phyloP scores from a whole-genome alignment of 2,329 filamentous ascomycete species.

The Corynespora cassiicola region DNA sequence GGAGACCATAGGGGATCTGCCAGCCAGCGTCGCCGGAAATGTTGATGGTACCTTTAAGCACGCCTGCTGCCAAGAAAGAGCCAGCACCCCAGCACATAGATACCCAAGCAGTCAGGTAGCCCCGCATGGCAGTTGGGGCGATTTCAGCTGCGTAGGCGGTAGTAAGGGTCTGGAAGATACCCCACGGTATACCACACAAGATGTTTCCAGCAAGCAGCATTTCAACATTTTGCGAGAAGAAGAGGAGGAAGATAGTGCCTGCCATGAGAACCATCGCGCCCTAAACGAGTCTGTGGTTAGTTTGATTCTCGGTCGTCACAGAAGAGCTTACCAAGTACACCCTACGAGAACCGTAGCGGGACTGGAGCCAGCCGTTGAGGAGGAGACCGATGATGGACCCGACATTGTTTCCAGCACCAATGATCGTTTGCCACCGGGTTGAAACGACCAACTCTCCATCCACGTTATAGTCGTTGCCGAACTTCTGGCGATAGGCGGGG shows the following conservation, averaged over 20 bases:
- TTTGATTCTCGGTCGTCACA: conserved; percentile 24
- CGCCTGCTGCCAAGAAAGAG: conserved; percentile 71
- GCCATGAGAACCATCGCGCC: conserved; percentile 25
- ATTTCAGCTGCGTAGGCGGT: conserved; percentile 71
- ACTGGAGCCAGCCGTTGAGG: conserved; percentile 46
- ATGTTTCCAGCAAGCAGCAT: conserved; percentile 59
- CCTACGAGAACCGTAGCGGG: conserved; percentile 47
- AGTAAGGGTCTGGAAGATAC: conserved; percentile 52
- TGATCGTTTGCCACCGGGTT: conserved; percentile 48
- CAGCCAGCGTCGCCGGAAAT: conserved; percentile 69
- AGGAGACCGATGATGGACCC: conserved; percentile 48
- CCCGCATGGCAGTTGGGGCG: conserved; percentile 59
- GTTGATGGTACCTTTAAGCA: conserved; percentile 68
- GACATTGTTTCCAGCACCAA: conserved; percentile 47
- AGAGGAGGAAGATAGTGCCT: conserved; percentile 47
- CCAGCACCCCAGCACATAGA: conserved; percentile 77
- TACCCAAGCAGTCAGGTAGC: conserved; percentile 62
- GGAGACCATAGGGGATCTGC: conserved; percentile 67
- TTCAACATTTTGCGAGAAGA: conserved; percentile 47
- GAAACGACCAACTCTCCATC: conserved; percentile 41
- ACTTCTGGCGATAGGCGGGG: conserved; percentile 46
- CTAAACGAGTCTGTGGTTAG: conserved; percentile 12
- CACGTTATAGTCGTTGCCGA: conserved; percentile 38
- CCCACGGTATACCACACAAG: conserved; percentile 54
- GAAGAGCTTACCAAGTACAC: conserved; percentile 47